Conservation (phyloP, 768 basidiomycete species). For the Russula virescens region DNA sequence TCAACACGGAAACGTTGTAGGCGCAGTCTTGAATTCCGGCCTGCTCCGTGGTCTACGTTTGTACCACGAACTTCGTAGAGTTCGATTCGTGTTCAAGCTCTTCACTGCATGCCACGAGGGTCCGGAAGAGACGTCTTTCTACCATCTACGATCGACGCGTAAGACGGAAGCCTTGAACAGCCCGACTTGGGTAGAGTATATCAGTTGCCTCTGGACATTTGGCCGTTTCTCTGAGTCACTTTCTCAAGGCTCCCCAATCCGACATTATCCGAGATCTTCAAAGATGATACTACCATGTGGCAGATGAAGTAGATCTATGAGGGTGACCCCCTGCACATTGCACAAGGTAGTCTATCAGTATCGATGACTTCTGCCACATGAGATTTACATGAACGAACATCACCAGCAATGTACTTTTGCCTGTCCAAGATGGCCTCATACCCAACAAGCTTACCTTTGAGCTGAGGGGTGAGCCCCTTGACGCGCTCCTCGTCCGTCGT, state of each 20-base stretch:
- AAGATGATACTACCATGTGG: not conserved
- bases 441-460: conserved; percentile 4
- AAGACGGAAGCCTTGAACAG: not conserved
- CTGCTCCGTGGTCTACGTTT: no score
- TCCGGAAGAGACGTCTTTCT: conserved; percentile 11
- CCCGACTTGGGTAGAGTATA: not conserved
- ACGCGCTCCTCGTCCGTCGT: not conserved
- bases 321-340: conserved; percentile 15
- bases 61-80: no score
- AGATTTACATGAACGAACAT: conserved; percentile 3
- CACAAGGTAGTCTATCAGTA: not conserved
- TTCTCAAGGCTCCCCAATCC: no score
- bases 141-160: conserved; percentile 11
- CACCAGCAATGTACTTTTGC: conserved; percentile 20
- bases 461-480: not conserved
- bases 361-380: no score
- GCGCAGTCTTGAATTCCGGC: no score
- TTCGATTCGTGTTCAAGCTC: no score
- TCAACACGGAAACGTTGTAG: no score
- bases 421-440: conserved; percentile 10
- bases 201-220: conserved; percentile 5
- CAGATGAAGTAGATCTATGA: conserved; percentile 14
- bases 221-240: conserved; percentile 4
- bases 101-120: conserved; percentile 14
- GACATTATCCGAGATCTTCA: not conserved